These are phyloP conservation scores for Cutaneotrichosporon mucoides DNA, from an alignment of 1,284 basidiomycete species.

Conservation along the genomic window DNA sequence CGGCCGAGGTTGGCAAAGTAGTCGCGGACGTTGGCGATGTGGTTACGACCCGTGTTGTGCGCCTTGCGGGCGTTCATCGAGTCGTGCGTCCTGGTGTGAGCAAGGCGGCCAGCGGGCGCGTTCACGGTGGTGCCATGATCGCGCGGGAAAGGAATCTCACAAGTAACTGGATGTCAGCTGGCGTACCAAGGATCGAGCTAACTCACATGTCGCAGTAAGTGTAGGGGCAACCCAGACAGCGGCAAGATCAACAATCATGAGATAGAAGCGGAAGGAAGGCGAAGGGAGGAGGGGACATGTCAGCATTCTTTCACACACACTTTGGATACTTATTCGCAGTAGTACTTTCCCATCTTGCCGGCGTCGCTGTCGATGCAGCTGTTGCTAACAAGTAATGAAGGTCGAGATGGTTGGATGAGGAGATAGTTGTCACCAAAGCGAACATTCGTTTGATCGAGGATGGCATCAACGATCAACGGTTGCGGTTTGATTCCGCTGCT, in stretches of 20 bases:
- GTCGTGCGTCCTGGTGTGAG: slow-evolving; percentile 34
- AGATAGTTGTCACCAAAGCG: not conserved
- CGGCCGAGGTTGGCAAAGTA: slow-evolving; percentile 95
- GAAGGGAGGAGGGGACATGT: slow-evolving; percentile 4
- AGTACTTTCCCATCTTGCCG: slow-evolving; percentile 48
- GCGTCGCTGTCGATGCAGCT: not conserved
- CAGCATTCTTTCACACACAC: slow-evolving; percentile 1
- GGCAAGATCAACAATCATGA: not conserved
- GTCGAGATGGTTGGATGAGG: slow-evolving; percentile 4
- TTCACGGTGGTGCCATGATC: not conserved
- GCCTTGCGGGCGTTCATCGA: slow-evolving; percentile 75
- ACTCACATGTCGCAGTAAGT: slow-evolving; percentile 41
- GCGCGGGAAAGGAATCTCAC: slow-evolving; percentile 4
- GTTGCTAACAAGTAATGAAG: not conserved
- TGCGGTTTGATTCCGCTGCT: too few species aligned
- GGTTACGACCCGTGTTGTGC: slow-evolving; percentile 95
- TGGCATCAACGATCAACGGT: too few species aligned
- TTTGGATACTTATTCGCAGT: slow-evolving; percentile 67
- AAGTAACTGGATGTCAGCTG: slow-evolving; percentile 55
- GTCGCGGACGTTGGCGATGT: slow-evolving; percentile 91
- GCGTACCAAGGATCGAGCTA: not conserved
- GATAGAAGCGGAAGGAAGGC: not conserved
- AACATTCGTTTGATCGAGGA: not conserved
- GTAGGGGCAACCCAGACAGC: slow-evolving; percentile 3
- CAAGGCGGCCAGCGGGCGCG: not conserved